Evolutionary conservation across 192 early-diverging fungal species (phyloP).

Genomic region (Podila epigama): DNA sequence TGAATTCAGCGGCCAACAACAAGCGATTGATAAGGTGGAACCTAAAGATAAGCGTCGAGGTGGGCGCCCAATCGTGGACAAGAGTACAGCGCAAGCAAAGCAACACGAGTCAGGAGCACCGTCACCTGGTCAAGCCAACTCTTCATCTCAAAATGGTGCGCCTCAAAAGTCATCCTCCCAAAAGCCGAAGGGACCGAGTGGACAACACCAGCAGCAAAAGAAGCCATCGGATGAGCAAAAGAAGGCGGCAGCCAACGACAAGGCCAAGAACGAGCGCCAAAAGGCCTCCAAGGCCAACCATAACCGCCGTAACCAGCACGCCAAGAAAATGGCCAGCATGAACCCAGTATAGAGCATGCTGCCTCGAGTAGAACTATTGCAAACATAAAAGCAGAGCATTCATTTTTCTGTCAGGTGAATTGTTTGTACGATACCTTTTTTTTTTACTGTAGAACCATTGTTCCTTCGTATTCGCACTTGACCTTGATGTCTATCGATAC

Average conservation of each 20-base stretch:
- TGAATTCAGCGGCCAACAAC: slow-evolving; percentile 36
- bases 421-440: too few species aligned
- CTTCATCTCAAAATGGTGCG: not conserved
- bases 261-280: slow-evolving; percentile 63
- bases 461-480: too few species aligned
- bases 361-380: too few species aligned
- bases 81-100: slow-evolving; percentile 18
- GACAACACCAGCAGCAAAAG: slow-evolving; percentile 1
- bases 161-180: slow-evolving; percentile 8
- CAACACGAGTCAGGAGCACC: not conserved
- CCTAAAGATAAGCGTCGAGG: slow-evolving; percentile 35
- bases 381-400: too few species aligned
- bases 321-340: slow-evolving; percentile 68
- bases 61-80: slow-evolving; percentile 33
- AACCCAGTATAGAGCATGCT: too few species aligned
- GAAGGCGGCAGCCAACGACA: slow-evolving; percentile 32
- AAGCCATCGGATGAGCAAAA: slow-evolving; percentile 16
- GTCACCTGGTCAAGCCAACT: not conserved
- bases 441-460: too few species aligned
- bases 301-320: slow-evolving; percentile 74
- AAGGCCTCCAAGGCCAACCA: slow-evolving; percentile 77
- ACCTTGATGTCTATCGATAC: too few species aligned
- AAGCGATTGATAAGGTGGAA: slow-evolving; percentile 3
- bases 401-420: too few species aligned
- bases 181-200: too few species aligned